These are phyloP conservation scores for Botrytis fabae DNA, from an alignment of 2,329 filamentous ascomycete species.

Conservation along the genomic window DNA sequence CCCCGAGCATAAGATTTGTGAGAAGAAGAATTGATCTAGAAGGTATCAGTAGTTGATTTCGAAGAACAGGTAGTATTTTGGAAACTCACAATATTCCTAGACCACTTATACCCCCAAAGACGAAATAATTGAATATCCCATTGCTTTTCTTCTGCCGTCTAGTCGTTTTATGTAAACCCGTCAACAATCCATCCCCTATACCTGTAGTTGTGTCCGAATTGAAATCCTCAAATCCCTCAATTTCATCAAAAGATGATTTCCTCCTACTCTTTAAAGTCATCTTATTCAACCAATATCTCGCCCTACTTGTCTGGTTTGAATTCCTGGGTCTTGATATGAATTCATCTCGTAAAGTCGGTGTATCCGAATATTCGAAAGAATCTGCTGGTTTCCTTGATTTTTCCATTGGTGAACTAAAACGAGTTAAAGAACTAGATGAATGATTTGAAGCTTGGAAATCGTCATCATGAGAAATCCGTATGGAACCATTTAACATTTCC, in stretches of 20 bases:
- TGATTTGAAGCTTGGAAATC: slow-evolving; percentile 1
- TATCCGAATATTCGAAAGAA: slow-evolving; percentile 26
- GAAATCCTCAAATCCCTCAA: not conserved
- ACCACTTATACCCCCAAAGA: slow-evolving; percentile 43
- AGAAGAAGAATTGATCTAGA: slow-evolving; percentile 40
- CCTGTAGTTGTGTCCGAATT: slow-evolving; percentile 4
- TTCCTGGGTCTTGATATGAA: slow-evolving; percentile 20
- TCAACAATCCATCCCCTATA: slow-evolving; percentile 23
- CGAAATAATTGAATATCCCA: slow-evolving; percentile 38
- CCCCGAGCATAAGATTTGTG: slow-evolving; percentile 41
- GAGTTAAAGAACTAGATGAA: not conserved
- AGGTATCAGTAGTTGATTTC: not conserved
- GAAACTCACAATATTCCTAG: slow-evolving; percentile 43
- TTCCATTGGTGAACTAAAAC: slow-evolving; percentile 9
- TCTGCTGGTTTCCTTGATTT: not conserved
- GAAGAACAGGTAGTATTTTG: not conserved
- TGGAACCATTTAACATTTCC: not conserved
- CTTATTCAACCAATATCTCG: slow-evolving; percentile 21
- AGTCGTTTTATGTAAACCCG: slow-evolving; percentile 17
- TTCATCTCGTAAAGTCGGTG: slow-evolving; percentile 25
- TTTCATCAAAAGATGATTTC: slow-evolving; percentile 16
- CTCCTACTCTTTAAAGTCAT: slow-evolving; percentile 2
- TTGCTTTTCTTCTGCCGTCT: slow-evolving; percentile 25
- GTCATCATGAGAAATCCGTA: not conserved
- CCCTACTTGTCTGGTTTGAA: slow-evolving; percentile 23